These are phyloP conservation scores for Botrytis hyacinthi DNA, from an alignment of 2,329 filamentous ascomycete species.

Conservation along the genomic window DNA sequence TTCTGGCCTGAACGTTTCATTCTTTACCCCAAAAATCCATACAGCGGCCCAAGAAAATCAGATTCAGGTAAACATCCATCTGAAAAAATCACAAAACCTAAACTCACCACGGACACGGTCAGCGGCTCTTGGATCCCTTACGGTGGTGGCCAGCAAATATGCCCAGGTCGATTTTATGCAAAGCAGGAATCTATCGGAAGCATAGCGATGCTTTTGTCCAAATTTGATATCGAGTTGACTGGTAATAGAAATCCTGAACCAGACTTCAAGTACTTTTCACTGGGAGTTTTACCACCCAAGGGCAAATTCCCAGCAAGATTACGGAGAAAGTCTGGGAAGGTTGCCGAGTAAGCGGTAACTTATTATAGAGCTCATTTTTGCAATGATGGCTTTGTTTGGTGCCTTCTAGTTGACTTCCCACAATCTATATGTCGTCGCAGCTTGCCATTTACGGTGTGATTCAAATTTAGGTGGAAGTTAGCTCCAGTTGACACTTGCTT, in stretches of 20 bases:
- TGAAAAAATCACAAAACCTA: conserved; percentile 23
- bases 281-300: conserved; percentile 29
- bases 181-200: conserved; percentile 40
- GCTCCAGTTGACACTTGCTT: background rate
- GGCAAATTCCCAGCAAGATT: conserved; percentile 27
- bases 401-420: background rate
- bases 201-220: conserved; percentile 37
- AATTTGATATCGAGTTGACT: conserved; percentile 38
- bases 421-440: background rate
- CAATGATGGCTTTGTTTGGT: background rate
- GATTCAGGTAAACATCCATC: background rate
- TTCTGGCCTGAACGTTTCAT: conserved; percentile 43
- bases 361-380: background rate
- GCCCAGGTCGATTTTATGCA: conserved; percentile 41
- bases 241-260: conserved; percentile 14
- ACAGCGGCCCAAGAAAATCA: conserved; percentile 32
- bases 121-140: conserved; percentile 41
- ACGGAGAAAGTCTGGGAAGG: conserved; percentile 18
- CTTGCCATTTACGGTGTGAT: background rate
- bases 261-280: conserved; percentile 28
- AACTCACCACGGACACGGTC: conserved; percentile 34
- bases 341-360: background rate
- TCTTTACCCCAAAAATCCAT: conserved; percentile 35
- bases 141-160: conserved; percentile 40
- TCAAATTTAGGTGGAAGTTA: background rate